Percentiles rank a stretch among this genome's conserved stretches.
Evolutionary conservation across 2,329 filamentous ascomycete genomes (phyloP).

Genomic region (Colletotrichum lupini): DNA sequence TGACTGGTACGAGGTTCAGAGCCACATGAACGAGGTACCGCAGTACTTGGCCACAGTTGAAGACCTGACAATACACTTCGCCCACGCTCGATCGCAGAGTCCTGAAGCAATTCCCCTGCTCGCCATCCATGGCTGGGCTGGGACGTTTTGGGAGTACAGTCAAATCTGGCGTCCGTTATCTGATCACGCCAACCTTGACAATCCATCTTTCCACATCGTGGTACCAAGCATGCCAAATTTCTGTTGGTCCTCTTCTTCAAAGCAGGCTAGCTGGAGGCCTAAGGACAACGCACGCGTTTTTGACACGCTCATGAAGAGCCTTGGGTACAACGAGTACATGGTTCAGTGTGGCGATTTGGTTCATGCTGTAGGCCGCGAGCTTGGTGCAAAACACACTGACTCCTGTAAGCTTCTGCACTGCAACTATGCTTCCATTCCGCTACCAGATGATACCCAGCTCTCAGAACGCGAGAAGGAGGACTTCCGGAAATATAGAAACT

Average conservation of each 20-base stretch:
- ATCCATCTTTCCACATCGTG: conserved; percentile 48
- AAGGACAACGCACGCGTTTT: conserved; percentile 50
- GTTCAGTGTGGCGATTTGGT: conserved; percentile 54
- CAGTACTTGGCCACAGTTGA: conserved; percentile 37
- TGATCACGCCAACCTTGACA: conserved; percentile 32
- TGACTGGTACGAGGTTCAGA: conserved; percentile 36
- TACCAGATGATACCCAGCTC: conserved; percentile 44
- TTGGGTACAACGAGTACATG: conserved; percentile 52
- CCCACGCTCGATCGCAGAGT: conserved; percentile 36
- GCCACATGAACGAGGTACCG: conserved; percentile 22
- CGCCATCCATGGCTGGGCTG: conserved; percentile 57
- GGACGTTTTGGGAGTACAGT: conserved; percentile 55
- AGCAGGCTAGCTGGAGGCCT: conserved; percentile 45
- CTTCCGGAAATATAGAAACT: conserved; percentile 45
- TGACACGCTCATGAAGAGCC: conserved; percentile 49
- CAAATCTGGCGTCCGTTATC: conserved; percentile 49
- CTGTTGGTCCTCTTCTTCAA: conserved; percentile 46
- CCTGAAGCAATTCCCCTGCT: conserved; percentile 51
- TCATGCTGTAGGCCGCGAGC: conserved; percentile 51
- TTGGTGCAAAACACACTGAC: conserved; percentile 44
- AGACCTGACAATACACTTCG: conserved; percentile 41
- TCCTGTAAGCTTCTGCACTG: conserved; percentile 52
- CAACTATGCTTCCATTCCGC: conserved; percentile 51
- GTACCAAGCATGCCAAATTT: conserved; percentile 53
- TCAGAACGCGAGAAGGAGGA: conserved; percentile 45